Conservation (phyloP, 345 rosid species). For the Mangifera indica region DNA sequence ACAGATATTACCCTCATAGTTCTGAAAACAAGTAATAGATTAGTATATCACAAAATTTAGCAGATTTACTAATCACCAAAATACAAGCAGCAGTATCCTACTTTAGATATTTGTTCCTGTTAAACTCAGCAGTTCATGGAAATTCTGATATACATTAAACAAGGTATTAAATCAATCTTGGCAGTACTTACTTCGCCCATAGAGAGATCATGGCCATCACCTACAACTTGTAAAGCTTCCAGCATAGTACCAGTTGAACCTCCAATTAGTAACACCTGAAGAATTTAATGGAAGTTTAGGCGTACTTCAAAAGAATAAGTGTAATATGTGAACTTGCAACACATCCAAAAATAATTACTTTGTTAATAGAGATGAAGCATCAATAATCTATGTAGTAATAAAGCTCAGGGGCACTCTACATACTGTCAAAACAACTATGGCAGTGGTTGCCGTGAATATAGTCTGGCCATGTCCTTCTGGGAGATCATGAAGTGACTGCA, state of each 20-base stretch:
- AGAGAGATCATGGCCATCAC: slow-evolving; percentile 65
- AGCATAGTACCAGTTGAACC: slow-evolving; percentile 99
- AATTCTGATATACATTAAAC: not conserved
- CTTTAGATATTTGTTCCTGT: not conserved
- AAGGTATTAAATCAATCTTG: not conserved
- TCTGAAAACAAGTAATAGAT: slow-evolving; percentile 34
- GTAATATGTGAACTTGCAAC: slow-evolving; percentile 14
- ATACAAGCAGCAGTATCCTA: not conserved
- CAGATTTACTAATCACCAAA: not conserved
- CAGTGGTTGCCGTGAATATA: slow-evolving; percentile 95
- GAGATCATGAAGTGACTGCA: slow-evolving; percentile 95
- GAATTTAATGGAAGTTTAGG: slow-evolving; percentile 17
- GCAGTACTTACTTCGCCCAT: slow-evolving; percentile 65
- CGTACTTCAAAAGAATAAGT: slow-evolving; percentile 3
- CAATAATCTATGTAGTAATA: not conserved
- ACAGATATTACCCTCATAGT: slow-evolving; percentile 52
- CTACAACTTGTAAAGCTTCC: slow-evolving; percentile 87
- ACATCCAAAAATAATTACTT: not conserved
- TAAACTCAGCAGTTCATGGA: not conserved
- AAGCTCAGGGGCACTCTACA: not conserved
- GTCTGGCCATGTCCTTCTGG: slow-evolving; percentile 99
- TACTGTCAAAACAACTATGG: slow-evolving; percentile 92
- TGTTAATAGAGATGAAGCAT: not conserved
- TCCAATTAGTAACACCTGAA: slow-evolving; percentile 84
- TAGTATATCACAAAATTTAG: not conserved